Conservation (phyloP, 2,329 filamentous ascomycete genomes). For the Rutstroemia sp. region DNA sequence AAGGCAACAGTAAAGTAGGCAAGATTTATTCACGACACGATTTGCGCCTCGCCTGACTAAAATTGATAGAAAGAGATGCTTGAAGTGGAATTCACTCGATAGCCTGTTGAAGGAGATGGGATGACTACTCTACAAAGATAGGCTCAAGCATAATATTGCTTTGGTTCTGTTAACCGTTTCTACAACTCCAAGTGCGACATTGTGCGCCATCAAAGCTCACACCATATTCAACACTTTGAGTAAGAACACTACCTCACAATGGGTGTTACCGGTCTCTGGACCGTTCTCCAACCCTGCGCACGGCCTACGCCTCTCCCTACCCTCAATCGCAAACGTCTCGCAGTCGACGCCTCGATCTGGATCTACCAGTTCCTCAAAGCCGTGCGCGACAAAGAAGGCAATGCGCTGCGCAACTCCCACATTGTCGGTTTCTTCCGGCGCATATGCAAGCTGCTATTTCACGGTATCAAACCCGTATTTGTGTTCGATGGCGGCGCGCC, state of each 20-base stretch:
- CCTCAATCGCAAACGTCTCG: slow-evolving; percentile 90
- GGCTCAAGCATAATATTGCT: too few species aligned
- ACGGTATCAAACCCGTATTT: slow-evolving; percentile 93
- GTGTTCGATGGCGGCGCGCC: slow-evolving; percentile 97
- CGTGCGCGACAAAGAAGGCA: slow-evolving; percentile 96
- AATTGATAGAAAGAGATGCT: background rate
- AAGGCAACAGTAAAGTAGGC: background rate
- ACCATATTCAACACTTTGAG: background rate
- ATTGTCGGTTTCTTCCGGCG: slow-evolving; percentile 96
- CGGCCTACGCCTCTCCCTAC: slow-evolving; percentile 94
- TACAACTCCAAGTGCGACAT: too few species aligned
- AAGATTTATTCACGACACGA: background rate
- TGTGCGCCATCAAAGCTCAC: background rate
- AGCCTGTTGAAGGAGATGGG: background rate
- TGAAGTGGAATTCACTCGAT: background rate
- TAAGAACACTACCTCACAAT: slow-evolving; percentile 41
- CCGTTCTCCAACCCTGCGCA: slow-evolving; percentile 88
- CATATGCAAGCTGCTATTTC: slow-evolving; percentile 96
- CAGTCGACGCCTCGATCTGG: slow-evolving; percentile 98
- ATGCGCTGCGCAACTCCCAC: slow-evolving; percentile 91
- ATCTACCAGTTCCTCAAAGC: slow-evolving; percentile 99
- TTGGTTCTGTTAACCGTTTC: background rate
- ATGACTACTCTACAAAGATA: background rate
- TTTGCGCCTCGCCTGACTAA: too few species aligned
- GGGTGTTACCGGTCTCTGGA: slow-evolving; percentile 98